phyloP scores from a whole-genome alignment of 768 basidiomycete genomes.

The Chalciporus chontae region DNA sequence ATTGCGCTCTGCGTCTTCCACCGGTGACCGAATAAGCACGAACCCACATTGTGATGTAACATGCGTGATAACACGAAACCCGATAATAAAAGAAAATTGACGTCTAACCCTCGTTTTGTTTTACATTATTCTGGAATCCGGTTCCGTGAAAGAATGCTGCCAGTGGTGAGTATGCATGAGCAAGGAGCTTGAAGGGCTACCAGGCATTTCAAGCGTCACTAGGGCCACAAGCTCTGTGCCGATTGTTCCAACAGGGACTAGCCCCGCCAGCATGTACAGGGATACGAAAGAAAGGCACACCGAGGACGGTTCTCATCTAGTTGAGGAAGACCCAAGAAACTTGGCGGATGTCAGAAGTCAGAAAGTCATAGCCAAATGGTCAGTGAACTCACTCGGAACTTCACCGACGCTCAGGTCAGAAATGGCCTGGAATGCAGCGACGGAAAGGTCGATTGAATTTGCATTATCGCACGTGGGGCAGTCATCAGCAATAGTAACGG shows the following conservation, averaged over 20 bases:
- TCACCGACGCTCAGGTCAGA: conserved; percentile 47
- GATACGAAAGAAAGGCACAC: conserved; percentile 11
- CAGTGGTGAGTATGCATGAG: conserved; percentile 5
- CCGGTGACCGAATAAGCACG: conserved; percentile 6
- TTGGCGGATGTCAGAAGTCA: conserved; percentile 6
- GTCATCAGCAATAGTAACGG: conserved; percentile 68
- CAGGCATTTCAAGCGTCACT: conserved; percentile 33
- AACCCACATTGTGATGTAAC: conserved; percentile 2
- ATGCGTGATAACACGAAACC: conserved; percentile 11
- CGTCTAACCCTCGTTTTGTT: not conserved
- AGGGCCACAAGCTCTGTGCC: conserved; percentile 40
- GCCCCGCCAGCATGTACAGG: conserved; percentile 13
- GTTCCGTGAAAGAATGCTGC: conserved; percentile 5
- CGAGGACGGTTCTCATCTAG: conserved; percentile 2
- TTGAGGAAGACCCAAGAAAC: conserved; percentile 28
- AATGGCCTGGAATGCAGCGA: conserved; percentile 60
- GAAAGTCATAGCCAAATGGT: not conserved
- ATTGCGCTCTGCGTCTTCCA: conserved; percentile 14
- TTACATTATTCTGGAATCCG: not conserved
- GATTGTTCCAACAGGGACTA: conserved; percentile 8
- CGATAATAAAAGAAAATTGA: conserved; percentile 13
- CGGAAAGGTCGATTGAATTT: conserved; percentile 75
- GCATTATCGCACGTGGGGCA: conserved; percentile 73
- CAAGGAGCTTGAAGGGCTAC: no score
- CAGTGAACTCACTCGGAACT: conserved; percentile 49